These are phyloP conservation scores for Daedaleopsis sinensis DNA, from an alignment of 768 basidiomycete genomes.

Conservation along the genomic window DNA sequence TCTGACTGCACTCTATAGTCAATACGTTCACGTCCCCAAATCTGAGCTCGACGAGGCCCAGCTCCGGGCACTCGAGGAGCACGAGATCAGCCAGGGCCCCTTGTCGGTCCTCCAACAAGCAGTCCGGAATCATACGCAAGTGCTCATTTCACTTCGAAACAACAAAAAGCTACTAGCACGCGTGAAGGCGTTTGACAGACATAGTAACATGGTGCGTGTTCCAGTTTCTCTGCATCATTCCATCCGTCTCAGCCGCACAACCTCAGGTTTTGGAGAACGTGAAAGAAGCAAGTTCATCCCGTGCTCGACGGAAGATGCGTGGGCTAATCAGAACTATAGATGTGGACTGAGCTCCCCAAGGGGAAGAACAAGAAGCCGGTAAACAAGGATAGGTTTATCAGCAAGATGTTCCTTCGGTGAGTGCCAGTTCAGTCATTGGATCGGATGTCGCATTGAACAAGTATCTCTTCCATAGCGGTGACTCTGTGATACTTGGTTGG, in stretches of 20 bases:
- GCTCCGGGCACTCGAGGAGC: conserved; percentile 93
- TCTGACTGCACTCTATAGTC: conserved; percentile 51
- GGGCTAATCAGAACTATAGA: conserved; percentile 48
- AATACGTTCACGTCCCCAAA: conserved; percentile 95
- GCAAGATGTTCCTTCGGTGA: conserved; percentile 96
- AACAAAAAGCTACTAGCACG: conserved; percentile 97
- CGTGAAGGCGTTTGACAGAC: conserved; percentile 98
- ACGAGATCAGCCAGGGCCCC: conserved; percentile 98
- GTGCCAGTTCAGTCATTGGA: conserved; percentile 21
- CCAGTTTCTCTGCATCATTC: not conserved
- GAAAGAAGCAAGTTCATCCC: conserved; percentile 74
- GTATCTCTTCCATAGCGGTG: conserved; percentile 60
- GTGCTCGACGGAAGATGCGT: not conserved
- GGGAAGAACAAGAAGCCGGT: conserved; percentile 99
- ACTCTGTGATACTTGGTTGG: conserved; percentile 96
- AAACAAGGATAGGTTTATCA: conserved; percentile 99
- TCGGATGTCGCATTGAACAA: conserved; percentile 11
- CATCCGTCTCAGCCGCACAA: conserved; percentile 15
- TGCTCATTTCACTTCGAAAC: conserved; percentile 95
- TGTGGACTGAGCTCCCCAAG: conserved; percentile 99
- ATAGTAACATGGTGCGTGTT: conserved; percentile 91
- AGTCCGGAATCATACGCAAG: conserved; percentile 96
- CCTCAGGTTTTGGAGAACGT: conserved; percentile 92
- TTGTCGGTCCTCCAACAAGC: conserved; percentile 95
- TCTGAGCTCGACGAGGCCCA: conserved; percentile 98